Percentiles rank a stretch among this genome's conserved stretches.
phyloP scores from a whole-genome alignment of 768 basidiomycete genomes.

The Suillus decipiens region DNA sequence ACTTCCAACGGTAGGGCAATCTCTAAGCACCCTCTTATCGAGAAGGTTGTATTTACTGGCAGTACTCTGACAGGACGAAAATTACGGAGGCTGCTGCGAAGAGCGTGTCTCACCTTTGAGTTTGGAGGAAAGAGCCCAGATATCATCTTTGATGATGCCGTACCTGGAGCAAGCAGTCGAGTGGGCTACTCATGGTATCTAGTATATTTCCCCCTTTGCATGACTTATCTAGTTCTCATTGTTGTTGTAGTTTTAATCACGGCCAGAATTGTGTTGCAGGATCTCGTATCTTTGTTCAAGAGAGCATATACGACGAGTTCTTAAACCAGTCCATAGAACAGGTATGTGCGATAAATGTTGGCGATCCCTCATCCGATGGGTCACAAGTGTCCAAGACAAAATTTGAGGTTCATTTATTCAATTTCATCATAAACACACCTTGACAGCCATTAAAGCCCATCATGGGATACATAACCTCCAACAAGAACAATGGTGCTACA shows the following conservation, averaged over 20 bases:
- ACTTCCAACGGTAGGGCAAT: conserved; percentile 66
- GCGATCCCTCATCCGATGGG: conserved; percentile 46
- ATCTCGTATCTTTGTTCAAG: conserved; percentile 61
- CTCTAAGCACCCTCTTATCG: conserved; percentile 59
- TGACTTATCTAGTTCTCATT: not conserved
- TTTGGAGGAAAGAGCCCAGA: conserved; percentile 55
- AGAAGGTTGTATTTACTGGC: conserved; percentile 86
- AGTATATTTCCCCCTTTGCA: conserved; percentile 44
- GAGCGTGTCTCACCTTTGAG: conserved; percentile 60
- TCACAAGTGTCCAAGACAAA: conserved; percentile 52
- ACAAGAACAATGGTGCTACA: conserved; percentile 50
- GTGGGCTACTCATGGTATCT: conserved; percentile 74
- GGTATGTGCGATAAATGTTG: conserved; percentile 36
- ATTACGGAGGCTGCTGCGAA: conserved; percentile 79
- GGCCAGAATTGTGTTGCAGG: conserved; percentile 56
- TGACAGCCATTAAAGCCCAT: conserved; percentile 36
- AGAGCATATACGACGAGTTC: conserved; percentile 58
- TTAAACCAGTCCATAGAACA: conserved; percentile 43
- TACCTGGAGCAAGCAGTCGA: conserved; percentile 58
- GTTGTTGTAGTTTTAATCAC: conserved; percentile 36
- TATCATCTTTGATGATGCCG: conserved; percentile 51
- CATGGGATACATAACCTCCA: conserved; percentile 50
- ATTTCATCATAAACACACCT: not conserved
- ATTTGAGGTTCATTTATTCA: conserved; percentile 36
- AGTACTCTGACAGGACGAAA: conserved; percentile 78